Evolutionary conservation across 148 eudicot species (phyloP).

Genomic region (Oxyria digyna): DNA sequence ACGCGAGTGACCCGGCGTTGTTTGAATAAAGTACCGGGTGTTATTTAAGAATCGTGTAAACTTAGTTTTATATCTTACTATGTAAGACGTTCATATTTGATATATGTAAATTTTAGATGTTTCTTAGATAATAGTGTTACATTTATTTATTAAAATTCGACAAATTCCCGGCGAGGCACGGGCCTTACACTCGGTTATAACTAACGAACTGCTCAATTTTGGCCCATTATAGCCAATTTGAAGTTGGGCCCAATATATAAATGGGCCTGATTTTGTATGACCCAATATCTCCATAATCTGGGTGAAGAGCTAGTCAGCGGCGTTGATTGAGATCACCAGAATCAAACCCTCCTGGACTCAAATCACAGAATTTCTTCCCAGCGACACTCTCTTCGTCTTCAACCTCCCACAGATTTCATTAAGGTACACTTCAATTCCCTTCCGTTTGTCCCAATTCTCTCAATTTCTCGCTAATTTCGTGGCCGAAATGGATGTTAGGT

Average conservation of each 20-base stretch:
- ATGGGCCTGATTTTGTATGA: not conserved
- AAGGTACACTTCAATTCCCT: not conserved
- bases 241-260: not conserved
- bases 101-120: too few relatives aligned
- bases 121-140: too few relatives aligned
- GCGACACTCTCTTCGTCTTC: not conserved
- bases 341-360: not conserved
- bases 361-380: not conserved
- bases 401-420: not conserved
- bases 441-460: not conserved
- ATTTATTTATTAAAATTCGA: too few relatives aligned
- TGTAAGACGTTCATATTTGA: too few relatives aligned
- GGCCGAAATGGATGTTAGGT: not conserved
- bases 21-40: too few relatives aligned
- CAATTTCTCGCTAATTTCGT: not conserved
- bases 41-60: too few relatives aligned
- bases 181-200: too few relatives aligned
- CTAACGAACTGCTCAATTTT: too few relatives aligned
- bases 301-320: not conserved
- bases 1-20: too few relatives aligned
- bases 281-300: not conserved
- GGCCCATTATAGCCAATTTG: too few relatives aligned
- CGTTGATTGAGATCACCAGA: slow-evolving; percentile 4
- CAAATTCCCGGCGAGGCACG: too few relatives aligned
- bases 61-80: too few relatives aligned